phyloP scores from a whole-genome alignment of 1,284 basidiomycete species.

The Tranzscheliella williamsii region DNA sequence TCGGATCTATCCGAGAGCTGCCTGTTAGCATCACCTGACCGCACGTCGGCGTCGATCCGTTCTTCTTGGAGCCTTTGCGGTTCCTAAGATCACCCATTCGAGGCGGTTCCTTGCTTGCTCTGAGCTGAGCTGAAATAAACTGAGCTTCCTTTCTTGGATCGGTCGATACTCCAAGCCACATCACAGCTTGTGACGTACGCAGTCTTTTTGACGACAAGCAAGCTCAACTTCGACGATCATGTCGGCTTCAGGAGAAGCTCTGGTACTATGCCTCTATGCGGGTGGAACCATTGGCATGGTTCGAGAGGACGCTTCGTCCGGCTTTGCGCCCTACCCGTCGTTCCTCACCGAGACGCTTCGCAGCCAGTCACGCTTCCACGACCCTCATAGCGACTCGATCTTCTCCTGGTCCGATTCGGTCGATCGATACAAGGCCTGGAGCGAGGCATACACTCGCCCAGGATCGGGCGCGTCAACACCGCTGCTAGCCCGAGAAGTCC shows the following conservation, averaged over 20 bases:
- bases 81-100: no score
- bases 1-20: no score
- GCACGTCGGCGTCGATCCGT: no score
- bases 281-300: conserved; percentile 73
- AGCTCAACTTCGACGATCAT: conserved; percentile 5
- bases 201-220: no score
- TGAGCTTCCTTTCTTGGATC: no score
- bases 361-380: conserved; percentile 80
- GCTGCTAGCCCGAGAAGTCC: not conserved
- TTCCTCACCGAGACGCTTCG: conserved; percentile 76
- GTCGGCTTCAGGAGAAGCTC: conserved; percentile 36
- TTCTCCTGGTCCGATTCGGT: conserved; percentile 54
- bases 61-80: no score
- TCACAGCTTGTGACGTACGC: no score
- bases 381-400: conserved; percentile 65
- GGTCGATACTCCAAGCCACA: no score
- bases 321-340: conserved; percentile 83
- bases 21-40: no score
- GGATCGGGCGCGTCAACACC: conserved; percentile 39
- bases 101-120: no score
- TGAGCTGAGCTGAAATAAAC: no score
- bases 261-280: conserved; percentile 79
- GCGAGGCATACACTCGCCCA: conserved; percentile 45
- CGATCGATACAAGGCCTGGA: conserved; percentile 54
- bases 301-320: conserved; percentile 63